phyloP scores from a whole-genome alignment of 257 asterid species.

The Henckelia pumila region DNA sequence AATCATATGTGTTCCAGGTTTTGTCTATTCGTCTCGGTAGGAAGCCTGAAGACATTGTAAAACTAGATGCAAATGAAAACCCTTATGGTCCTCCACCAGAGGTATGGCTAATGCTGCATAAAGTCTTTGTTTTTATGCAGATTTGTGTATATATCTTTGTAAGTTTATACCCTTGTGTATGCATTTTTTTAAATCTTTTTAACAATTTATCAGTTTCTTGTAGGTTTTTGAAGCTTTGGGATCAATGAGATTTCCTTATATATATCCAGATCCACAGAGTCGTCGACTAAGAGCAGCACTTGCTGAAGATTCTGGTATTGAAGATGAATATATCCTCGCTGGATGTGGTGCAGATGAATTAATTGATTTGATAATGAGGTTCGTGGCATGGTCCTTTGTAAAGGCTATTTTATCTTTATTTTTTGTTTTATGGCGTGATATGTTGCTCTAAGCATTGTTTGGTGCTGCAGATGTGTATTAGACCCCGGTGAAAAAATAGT shows the following conservation, averaged over 20 bases:
- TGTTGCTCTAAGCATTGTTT: slow-evolving; percentile 20
- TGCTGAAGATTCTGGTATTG: slow-evolving; percentile 94
- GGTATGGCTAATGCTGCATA: slow-evolving; percentile 40
- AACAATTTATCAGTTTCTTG: slow-evolving; percentile 26
- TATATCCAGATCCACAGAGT: slow-evolving; percentile 98
- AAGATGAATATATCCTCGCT: slow-evolving; percentile 77
- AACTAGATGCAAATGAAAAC: slow-evolving; percentile 92
- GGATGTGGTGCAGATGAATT: slow-evolving; percentile 99
- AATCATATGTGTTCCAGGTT: slow-evolving; percentile 48
- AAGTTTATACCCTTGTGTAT: neutral
- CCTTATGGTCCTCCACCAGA: slow-evolving; percentile 99
- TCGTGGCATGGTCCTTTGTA: slow-evolving; percentile 22
- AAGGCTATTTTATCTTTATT: neutral
- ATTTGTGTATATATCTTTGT: neutral
- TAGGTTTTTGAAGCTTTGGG: slow-evolving; percentile 95
- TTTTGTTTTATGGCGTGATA: slow-evolving; percentile 14
- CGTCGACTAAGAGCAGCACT: slow-evolving; percentile 89
- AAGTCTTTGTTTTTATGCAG: neutral
- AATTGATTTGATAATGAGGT: slow-evolving; percentile 97
- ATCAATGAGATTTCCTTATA: slow-evolving; percentile 76
- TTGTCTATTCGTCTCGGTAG: slow-evolving; percentile 88
- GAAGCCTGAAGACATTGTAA: slow-evolving; percentile 91
- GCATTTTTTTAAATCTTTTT: slow-evolving; percentile 1
- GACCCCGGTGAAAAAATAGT: slow-evolving; percentile 94
- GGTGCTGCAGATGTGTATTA: slow-evolving; percentile 68